Conservation (phyloP, 306 rosid genomes). For the Senna siamea region DNA sequence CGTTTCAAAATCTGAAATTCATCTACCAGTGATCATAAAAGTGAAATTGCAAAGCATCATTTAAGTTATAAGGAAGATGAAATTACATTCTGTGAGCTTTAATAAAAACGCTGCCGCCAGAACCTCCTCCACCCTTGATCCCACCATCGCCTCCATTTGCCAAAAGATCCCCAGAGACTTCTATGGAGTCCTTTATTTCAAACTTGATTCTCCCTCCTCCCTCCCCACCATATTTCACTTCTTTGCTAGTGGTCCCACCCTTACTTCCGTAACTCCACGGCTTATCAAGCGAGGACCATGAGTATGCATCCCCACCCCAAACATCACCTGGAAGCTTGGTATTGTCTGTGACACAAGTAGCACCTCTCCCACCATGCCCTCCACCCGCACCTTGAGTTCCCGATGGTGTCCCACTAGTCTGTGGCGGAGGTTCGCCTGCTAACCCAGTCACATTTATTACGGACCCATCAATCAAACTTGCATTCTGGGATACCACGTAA, state of each 20-base stretch:
- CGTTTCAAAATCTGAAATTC: not conserved
- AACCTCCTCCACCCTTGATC: slow-evolving; percentile 94
- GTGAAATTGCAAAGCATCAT: slow-evolving; percentile 20
- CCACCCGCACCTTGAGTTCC: slow-evolving; percentile 92
- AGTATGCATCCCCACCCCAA: slow-evolving; percentile 95
- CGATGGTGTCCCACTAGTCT: slow-evolving; percentile 87
- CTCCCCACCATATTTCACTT: slow-evolving; percentile 80
- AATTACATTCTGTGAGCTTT: slow-evolving; percentile 75
- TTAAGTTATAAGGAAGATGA: slow-evolving; percentile 12
- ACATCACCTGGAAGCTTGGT: slow-evolving; percentile 91
- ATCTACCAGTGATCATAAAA: not conserved
- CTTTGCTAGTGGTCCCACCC: slow-evolving; percentile 89
- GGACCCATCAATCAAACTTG: slow-evolving; percentile 42
- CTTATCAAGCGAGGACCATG: slow-evolving; percentile 72
- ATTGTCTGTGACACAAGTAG: slow-evolving; percentile 79
- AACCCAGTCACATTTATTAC: slow-evolving; percentile 58
- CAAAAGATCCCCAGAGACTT: slow-evolving; percentile 62
- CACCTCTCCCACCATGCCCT: slow-evolving; percentile 98
- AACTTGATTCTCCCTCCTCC: slow-evolving; percentile 88
- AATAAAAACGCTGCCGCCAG: slow-evolving; percentile 91
- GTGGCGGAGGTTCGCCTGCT: slow-evolving; percentile 81
- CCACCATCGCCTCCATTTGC: slow-evolving; percentile 92
- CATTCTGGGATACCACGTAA: slow-evolving; percentile 37
- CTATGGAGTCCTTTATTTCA: slow-evolving; percentile 46
- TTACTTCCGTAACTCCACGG: slow-evolving; percentile 87